phyloP scores from a whole-genome alignment of 345 rosid species.

The Corchorus olitorius region DNA sequence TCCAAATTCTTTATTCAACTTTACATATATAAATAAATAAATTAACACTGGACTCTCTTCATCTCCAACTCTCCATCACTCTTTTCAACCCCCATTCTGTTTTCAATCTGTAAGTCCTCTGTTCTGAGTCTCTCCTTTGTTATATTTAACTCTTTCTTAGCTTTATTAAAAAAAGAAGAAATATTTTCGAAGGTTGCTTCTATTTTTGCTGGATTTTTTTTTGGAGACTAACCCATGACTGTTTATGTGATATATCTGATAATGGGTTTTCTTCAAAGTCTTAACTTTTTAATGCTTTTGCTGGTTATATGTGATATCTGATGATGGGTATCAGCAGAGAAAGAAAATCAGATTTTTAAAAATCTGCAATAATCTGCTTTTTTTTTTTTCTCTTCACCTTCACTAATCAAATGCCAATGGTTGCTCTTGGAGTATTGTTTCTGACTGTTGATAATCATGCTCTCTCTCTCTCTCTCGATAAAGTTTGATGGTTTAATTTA shows the following conservation, averaged over 20 bases:
- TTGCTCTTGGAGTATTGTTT: neutral
- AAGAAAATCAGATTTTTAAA: neutral
- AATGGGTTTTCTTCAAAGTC: neutral
- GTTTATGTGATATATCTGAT: neutral
- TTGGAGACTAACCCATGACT: neutral
- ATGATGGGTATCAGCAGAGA: neutral
- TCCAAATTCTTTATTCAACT: too few species aligned
- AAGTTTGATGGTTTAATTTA: neutral
- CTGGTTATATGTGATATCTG: neutral
- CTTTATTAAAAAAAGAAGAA: neutral
- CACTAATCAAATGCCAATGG: too few species aligned
- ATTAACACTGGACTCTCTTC: neutral
- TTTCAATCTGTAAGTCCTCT: neutral
- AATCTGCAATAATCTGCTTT: neutral
- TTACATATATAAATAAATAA: neutral
- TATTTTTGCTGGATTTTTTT: too few species aligned
- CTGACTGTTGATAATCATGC: neutral
- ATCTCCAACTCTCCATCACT: too few species aligned
- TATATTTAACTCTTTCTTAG: neutral
- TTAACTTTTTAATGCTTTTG: neutral
- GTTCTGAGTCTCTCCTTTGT: too few species aligned
- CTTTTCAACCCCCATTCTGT: neutral
- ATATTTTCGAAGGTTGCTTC: neutral
- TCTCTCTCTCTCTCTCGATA: neutral
- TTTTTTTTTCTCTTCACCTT: too few species aligned